A percentile compares a stretch with the other conserved stretches of the same genome.
Conservation (phyloP, 2,329 filamentous ascomycete species). For the Fusarium sp. region DNA sequence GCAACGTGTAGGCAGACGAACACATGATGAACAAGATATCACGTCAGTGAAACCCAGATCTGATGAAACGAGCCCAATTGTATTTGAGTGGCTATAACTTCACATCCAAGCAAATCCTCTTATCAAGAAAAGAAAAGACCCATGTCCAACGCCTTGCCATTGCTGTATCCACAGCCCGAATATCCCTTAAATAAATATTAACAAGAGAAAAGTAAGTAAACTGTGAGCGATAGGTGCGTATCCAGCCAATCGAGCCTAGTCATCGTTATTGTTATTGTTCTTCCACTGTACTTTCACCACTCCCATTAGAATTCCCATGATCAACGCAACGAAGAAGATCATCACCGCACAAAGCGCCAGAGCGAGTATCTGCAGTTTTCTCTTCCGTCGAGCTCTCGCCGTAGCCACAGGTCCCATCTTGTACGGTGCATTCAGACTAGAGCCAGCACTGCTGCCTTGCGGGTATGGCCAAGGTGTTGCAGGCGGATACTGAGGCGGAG, state of each 20-base stretch:
- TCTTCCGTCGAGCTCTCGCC: constrained; percentile 34
- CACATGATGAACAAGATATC: neutral
- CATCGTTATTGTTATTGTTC: constrained; percentile 17
- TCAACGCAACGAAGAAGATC: constrained; percentile 41
- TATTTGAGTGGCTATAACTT: neutral
- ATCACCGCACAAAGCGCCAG: constrained; percentile 32
- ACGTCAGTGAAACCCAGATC: neutral
- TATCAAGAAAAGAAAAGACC: neutral
- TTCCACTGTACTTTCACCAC: constrained; percentile 40
- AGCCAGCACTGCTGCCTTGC: constrained; percentile 29
- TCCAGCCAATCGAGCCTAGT: neutral
- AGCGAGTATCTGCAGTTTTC: constrained; percentile 38
- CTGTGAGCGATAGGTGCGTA: neutral
- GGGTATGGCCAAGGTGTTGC: constrained; percentile 34
- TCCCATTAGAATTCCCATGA: constrained; percentile 43
- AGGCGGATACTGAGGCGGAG: constrained; percentile 29
- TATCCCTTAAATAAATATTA: neutral
- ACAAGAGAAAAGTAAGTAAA: neutral
- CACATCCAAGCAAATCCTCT: neutral
- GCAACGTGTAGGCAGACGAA: neutral
- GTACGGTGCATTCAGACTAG: constrained; percentile 24
- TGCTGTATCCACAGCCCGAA: neutral
- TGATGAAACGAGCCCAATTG: neutral
- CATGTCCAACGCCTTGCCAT: constrained; percentile 14
- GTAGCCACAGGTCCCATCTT: constrained; percentile 41